Conservation (phyloP, 148 eudicot species). For the Chenopodium quinoa region DNA sequence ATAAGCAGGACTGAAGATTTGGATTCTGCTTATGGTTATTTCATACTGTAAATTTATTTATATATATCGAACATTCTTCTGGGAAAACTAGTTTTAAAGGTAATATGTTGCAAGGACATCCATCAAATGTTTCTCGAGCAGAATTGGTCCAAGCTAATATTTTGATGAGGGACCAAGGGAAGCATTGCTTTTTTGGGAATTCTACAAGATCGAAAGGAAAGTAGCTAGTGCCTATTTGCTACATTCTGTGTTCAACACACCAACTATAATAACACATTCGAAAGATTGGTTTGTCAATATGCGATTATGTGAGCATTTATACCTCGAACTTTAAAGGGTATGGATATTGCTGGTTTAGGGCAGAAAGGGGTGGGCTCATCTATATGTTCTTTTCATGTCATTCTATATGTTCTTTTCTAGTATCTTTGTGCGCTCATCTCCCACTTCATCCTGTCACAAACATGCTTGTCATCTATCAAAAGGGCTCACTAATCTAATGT, state of each 20-base stretch:
- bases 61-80: neutral
- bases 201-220: conserved; percentile 8
- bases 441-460: neutral
- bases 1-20: neutral
- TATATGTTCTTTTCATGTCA: neutral
- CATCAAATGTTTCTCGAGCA: neutral
- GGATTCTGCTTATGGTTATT: neutral
- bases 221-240: conserved; percentile 11
- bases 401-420: neutral
- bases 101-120: neutral
- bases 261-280: neutral
- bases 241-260: conserved; percentile 1
- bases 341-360: neutral
- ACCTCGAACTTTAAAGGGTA: neutral
- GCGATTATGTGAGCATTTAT: neutral
- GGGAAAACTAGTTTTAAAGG: neutral
- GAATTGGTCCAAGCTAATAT: conserved; percentile 16
- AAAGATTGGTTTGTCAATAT: neutral
- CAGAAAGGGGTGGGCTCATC: neutral
- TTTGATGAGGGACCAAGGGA: conserved; percentile 5
- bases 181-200: conserved; percentile 10
- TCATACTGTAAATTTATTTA: neutral
- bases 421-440: neutral
- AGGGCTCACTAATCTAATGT: neutral
- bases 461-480: neutral